Percentiles rank a stretch among this genome's conserved stretches.
Conservation (phyloP, 345 rosid genomes). For the Hibiscus mutabilis region DNA sequence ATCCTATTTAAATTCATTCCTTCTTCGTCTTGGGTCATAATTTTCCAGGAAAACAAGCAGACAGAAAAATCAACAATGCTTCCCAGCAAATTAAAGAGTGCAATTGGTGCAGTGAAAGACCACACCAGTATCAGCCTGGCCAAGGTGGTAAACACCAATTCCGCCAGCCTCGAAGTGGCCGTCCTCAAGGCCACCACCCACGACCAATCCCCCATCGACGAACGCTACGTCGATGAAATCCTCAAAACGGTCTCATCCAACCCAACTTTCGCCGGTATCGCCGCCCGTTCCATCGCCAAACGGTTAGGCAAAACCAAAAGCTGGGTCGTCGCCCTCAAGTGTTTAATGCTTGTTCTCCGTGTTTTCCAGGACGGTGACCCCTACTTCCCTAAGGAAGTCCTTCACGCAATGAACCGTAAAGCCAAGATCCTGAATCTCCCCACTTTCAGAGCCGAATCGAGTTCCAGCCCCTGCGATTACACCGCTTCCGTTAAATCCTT, state of each 20-base stretch:
- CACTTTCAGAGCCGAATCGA: slow-evolving; percentile 55
- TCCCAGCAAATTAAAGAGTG: slow-evolving; percentile 75
- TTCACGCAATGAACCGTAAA: slow-evolving; percentile 67
- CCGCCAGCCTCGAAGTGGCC: slow-evolving; percentile 52
- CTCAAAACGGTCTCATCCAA: slow-evolving; percentile 46
- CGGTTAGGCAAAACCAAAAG: slow-evolving; percentile 63
- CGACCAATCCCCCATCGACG: slow-evolving; percentile 64
- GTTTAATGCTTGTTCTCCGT: slow-evolving; percentile 63
- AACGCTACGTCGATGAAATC: slow-evolving; percentile 47
- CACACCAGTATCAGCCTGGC: slow-evolving; percentile 86
- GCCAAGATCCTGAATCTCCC: slow-evolving; percentile 69
- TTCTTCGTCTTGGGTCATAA: neutral
- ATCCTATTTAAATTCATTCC: neutral
- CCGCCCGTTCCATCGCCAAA: slow-evolving; percentile 53
- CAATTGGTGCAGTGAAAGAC: slow-evolving; percentile 82
- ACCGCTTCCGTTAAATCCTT: neutral
- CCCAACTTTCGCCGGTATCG: slow-evolving; percentile 44
- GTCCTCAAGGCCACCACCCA: slow-evolving; percentile 81
- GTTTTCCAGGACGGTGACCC: slow-evolving; percentile 81
- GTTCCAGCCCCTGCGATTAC: slow-evolving; percentile 43
- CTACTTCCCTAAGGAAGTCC: slow-evolving; percentile 64
- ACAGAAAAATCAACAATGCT: slow-evolving; percentile 29
- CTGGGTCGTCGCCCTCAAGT: slow-evolving; percentile 83
- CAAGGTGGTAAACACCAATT: slow-evolving; percentile 54
- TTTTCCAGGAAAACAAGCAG: neutral